Conservation (phyloP, 805 yeast species). For the Candida pseudoglaebosa region DNA sequence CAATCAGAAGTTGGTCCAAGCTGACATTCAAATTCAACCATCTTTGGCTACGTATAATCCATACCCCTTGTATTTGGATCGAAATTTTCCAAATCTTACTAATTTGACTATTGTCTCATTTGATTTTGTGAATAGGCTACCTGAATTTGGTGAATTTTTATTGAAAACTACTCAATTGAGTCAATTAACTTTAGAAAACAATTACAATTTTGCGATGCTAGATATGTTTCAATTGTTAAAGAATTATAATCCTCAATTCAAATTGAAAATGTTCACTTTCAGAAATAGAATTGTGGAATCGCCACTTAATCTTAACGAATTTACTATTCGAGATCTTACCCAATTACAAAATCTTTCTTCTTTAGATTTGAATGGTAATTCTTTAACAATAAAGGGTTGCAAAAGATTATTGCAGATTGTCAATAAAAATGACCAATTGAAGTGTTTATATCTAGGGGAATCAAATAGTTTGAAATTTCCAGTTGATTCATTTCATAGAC, state of each 20-base stretch:
- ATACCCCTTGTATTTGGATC: slow-evolving; percentile 20
- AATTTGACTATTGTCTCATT: slow-evolving; percentile 27
- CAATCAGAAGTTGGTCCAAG: slow-evolving; percentile 21
- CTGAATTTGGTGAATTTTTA: slow-evolving; percentile 26
- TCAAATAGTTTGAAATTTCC: slow-evolving; percentile 27
- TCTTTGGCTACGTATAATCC: slow-evolving; percentile 19
- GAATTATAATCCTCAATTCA: slow-evolving; percentile 25
- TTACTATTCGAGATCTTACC: slow-evolving; percentile 18
- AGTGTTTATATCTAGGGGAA: slow-evolving; percentile 32
- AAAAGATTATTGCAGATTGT: slow-evolving; percentile 34
- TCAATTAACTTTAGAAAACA: slow-evolving; percentile 30
- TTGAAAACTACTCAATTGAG: slow-evolving; percentile 14
- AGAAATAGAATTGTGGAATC: slow-evolving; percentile 24
- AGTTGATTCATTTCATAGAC: slow-evolving; percentile 14
- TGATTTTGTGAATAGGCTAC: slow-evolving; percentile 25
- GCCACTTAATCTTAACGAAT: slow-evolving; percentile 24
- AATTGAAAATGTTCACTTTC: slow-evolving; percentile 22
- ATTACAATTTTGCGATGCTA: slow-evolving; percentile 22
- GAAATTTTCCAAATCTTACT: slow-evolving; percentile 19
- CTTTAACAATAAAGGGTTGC: slow-evolving; percentile 38
- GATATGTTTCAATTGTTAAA: slow-evolving; percentile 25
- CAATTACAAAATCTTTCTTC: slow-evolving; percentile 19
- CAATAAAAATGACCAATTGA: slow-evolving; percentile 24
- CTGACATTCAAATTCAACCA: slow-evolving; percentile 8
- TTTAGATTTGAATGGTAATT: slow-evolving; percentile 39